These are phyloP conservation scores for Vigna trinervia DNA, from an alignment of 306 rosid genomes.

Conservation along the genomic window DNA sequence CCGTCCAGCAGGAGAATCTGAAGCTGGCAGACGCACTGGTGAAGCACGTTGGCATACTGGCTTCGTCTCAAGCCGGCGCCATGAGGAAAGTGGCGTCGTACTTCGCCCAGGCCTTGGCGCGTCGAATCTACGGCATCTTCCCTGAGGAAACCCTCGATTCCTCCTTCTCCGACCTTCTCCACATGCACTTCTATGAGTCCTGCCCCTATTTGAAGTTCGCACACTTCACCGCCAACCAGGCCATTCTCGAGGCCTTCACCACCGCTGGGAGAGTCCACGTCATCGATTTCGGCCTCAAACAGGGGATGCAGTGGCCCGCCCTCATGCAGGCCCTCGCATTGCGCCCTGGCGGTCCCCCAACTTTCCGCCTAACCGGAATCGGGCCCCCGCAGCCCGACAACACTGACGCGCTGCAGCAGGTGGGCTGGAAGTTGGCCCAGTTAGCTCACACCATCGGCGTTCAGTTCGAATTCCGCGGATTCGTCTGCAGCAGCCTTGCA, in stretches of 20 bases:
- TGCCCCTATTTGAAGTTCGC: slow-evolving; percentile 88
- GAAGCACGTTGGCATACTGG: slow-evolving; percentile 65
- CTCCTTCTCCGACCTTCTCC: slow-evolving; percentile 60
- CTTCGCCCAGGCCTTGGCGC: slow-evolving; percentile 70
- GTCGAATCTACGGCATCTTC: slow-evolving; percentile 62
- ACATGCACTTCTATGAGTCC: slow-evolving; percentile 84
- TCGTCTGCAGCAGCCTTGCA: slow-evolving; percentile 63
- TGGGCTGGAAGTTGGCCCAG: slow-evolving; percentile 75
- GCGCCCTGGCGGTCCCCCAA: slow-evolving; percentile 80
- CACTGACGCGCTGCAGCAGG: slow-evolving; percentile 71
- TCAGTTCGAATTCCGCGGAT: slow-evolving; percentile 77
- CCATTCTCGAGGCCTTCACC: slow-evolving; percentile 78
- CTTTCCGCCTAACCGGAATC: slow-evolving; percentile 79
- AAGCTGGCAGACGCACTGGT: slow-evolving; percentile 70
- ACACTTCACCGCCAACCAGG: slow-evolving; percentile 93
- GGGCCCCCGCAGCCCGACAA: slow-evolving; percentile 75
- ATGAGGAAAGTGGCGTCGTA: slow-evolving; percentile 79
- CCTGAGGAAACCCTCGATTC: slow-evolving; percentile 59
- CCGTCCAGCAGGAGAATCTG: slow-evolving; percentile 65
- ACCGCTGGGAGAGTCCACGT: slow-evolving; percentile 70
- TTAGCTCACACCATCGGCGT: slow-evolving; percentile 70
- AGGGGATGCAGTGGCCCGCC: slow-evolving; percentile 98
- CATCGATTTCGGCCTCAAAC: slow-evolving; percentile 79
- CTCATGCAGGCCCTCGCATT: slow-evolving; percentile 83
- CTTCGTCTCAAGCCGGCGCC: slow-evolving; percentile 73